Evolutionary conservation across 2,329 filamentous ascomycete genomes (phyloP), one percentile per base, ranked within the genome.

Genomic region (Ophiostoma quercus): DNA sequence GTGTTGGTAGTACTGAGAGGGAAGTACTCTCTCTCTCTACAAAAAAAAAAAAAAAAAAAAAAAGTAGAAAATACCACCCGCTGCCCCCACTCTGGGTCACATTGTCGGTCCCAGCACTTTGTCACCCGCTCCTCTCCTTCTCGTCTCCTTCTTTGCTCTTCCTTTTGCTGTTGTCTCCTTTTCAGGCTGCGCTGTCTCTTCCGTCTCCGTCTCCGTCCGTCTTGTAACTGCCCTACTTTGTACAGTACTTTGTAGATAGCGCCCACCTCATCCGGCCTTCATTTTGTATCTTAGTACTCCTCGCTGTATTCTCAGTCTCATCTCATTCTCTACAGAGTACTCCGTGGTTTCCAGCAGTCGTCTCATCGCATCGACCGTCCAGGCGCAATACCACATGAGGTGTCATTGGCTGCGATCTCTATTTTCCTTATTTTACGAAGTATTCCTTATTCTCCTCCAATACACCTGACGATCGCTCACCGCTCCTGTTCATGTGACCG

Each of bases 41-140:
- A n/a, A n/a, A n/a, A n/a, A n/a, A n/a, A 67, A 37, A 37, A 16
- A 39, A 29, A 57, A 12, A 22, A 57, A 12, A 12, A 57, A 57
- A 57, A 57, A 57, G 14, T 11, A 25, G 51, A 25, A 12, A 11
- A 25, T 57, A 12, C n/a, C 19, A n/a, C 43, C 43, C 43, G 43
- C 43, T 47, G 43, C 41, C 43, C 32, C 60, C 60, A 63, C 60
- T 63, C 19, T 65, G 62, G 60, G 29, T 63, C 54, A 54, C 32
- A 68, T 68, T 32, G 41, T 66, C n/a, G 39, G 70, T 69, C 71
- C 71, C 71, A 73, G 68, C 66, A 60, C 62, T 69, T 70, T 66
- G 71, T 73, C 71, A 72, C 71, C 68, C 60, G 41, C 67, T 34
- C 5, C 34, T 34, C 34, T 34, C 34, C 34, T 34, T 34, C 34